Percentiles rank a stretch among this genome's conserved stretches.
These are phyloP conservation scores for Scheffersomyces titani DNA, from an alignment of 1,139 yeast genomes.

Conservation along the genomic window DNA sequence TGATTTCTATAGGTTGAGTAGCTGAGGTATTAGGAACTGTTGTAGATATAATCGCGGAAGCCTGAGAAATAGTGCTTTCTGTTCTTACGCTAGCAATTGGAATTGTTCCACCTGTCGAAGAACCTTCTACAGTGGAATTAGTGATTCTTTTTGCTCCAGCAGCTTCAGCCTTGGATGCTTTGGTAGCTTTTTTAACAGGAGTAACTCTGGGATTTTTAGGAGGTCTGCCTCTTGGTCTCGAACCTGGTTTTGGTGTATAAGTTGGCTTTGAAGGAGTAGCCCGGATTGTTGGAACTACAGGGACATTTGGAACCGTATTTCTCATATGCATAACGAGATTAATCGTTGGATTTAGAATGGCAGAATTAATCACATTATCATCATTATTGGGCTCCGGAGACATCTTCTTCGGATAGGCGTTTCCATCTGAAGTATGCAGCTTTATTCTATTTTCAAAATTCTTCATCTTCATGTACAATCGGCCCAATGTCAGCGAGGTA, in stretches of 20 bases:
- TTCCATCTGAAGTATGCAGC: neutral
- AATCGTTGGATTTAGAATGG: neutral
- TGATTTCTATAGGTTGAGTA: neutral
- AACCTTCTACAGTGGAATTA: neutral
- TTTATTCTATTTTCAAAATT: neutral
- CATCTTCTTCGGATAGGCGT: neutral
- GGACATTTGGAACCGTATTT: neutral
- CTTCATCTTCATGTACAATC: neutral
- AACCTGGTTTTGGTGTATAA: neutral
- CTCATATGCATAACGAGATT: neutral
- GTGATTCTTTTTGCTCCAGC: neutral
- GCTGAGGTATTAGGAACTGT: neutral
- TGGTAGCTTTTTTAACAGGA: slow-evolving; percentile 4
- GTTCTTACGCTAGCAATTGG: neutral
- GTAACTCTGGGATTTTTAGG: slow-evolving; percentile 3
- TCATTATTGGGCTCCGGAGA: neutral
- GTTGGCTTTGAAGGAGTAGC: neutral
- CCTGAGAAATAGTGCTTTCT: neutral
- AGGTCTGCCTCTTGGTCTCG: neutral
- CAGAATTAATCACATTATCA: neutral
- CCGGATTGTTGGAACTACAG: neutral
- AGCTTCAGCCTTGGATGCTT: neutral
- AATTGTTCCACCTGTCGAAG: neutral
- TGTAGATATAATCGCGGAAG: neutral
- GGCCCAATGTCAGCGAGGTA: neutral